These are phyloP conservation scores for Claviceps purpurea DNA, from an alignment of 2,329 filamentous ascomycete genomes.

Conservation along the genomic window DNA sequence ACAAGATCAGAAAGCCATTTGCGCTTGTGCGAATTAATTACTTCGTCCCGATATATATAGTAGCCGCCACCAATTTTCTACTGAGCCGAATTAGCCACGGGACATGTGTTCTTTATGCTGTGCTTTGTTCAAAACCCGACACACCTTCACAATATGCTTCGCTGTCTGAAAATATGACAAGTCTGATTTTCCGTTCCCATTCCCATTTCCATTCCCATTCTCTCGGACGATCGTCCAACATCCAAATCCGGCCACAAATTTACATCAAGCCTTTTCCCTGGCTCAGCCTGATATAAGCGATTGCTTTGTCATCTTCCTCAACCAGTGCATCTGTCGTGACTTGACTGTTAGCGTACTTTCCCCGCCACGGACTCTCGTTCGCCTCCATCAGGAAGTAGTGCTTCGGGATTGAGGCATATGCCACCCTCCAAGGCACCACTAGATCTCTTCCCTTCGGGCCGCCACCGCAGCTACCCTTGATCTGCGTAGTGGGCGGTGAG, in stretches of 20 bases:
- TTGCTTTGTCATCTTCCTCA: conserved; percentile 3
- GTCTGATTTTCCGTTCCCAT: not conserved
- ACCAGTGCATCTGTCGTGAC: conserved; percentile 15
- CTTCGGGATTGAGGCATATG: conserved; percentile 23
- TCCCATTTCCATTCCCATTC: not conserved
- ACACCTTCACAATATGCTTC: not conserved
- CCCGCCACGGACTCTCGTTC: conserved; percentile 13
- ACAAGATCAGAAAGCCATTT: not conserved
- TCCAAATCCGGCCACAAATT: not conserved
- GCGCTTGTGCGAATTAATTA: not conserved
- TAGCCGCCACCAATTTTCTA: not conserved
- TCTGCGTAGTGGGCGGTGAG: conserved; percentile 23
- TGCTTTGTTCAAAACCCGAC: not conserved
- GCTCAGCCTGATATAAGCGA: conserved; percentile 18
- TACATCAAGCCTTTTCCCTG: conserved; percentile 14
- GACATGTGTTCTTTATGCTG: not conserved
- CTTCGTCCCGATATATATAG: not conserved
- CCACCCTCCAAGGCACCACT: conserved; percentile 28
- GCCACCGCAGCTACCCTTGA: conserved; percentile 26
- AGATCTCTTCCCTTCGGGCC: conserved; percentile 23
- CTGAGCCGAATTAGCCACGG: not conserved
- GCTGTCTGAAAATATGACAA: not conserved
- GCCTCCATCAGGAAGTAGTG: conserved; percentile 32
- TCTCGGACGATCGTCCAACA: not conserved
- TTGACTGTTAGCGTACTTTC: conserved; percentile 10